Evolutionary conservation across 352 stramenopile genomes (phyloP).

Genomic region (Globisporangium camurandrum): DNA sequence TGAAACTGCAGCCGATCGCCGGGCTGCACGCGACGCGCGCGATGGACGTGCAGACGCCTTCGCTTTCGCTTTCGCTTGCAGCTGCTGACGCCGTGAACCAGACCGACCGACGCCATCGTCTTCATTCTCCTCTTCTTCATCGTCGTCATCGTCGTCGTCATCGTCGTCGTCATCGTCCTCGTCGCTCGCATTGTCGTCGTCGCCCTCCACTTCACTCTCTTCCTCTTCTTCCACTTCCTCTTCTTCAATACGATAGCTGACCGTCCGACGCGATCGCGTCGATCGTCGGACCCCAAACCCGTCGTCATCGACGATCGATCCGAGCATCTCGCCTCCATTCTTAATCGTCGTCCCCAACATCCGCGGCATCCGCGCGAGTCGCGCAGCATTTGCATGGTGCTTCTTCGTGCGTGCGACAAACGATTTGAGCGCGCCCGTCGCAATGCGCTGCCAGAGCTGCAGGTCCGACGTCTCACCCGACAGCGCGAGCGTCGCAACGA

Average conservation of each 20-base stretch:
- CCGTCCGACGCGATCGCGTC: conserved; percentile 30
- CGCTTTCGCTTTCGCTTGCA: conserved; percentile 1
- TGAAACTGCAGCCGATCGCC: too few species aligned
- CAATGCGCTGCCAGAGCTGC: conserved; percentile 43
- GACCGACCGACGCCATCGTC: background rate
- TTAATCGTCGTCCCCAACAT: conserved; percentile 23
- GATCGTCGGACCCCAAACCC: conserved; percentile 26
- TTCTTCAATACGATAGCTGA: conserved; percentile 44
- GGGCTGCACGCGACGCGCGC: too few species aligned
- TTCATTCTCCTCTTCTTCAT: conserved; percentile 14
- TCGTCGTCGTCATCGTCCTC: conserved; percentile 15
- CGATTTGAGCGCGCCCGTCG: conserved; percentile 33
- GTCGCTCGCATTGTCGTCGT: conserved; percentile 7
- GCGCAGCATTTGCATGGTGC: conserved; percentile 26
- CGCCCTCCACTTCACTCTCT: conserved; percentile 10
- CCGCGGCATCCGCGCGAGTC: conserved; percentile 31
- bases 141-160: conserved; percentile 5
- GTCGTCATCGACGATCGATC: conserved; percentile 19
- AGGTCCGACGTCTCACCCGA: conserved; percentile 40
- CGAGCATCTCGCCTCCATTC: conserved; percentile 20
- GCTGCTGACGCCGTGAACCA: conserved; percentile 2
- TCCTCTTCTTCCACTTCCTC: conserved; percentile 25
- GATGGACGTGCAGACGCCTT: conserved; percentile 1
- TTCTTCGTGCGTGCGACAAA: conserved; percentile 43
- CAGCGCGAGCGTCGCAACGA: conserved; percentile 40